Conservation (phyloP, 2,329 filamentous ascomycete genomes). For the Cytospora piceae region DNA sequence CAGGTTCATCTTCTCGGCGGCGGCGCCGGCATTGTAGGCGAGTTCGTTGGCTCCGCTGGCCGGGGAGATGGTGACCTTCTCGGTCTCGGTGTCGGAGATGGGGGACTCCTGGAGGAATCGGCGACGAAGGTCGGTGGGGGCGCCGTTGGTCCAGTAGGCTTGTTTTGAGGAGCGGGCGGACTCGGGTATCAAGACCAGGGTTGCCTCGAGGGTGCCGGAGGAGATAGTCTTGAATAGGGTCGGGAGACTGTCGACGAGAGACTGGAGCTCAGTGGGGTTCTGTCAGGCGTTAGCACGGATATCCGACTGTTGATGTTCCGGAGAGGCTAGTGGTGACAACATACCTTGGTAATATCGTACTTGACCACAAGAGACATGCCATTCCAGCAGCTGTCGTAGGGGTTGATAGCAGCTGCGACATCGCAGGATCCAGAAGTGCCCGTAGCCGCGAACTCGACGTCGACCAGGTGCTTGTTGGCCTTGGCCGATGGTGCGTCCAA, state of each 20-base stretch:
- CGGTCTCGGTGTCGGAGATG: conserved; percentile 39
- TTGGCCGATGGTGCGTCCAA: conserved; percentile 48
- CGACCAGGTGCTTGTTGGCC: conserved; percentile 48
- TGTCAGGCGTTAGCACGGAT: conserved; percentile 37
- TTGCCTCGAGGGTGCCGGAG: conserved; percentile 58
- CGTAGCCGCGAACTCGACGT: conserved; percentile 46
- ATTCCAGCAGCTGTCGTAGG: conserved; percentile 50
- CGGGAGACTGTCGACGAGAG: conserved; percentile 49
- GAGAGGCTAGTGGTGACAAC: neutral
- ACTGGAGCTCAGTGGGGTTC: conserved; percentile 47
- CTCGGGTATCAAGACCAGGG: conserved; percentile 58
- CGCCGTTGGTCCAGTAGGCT: conserved; percentile 46
- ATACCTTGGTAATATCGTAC: conserved; percentile 51
- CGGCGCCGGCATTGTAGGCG: conserved; percentile 38
- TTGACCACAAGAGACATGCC: conserved; percentile 47
- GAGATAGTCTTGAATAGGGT: conserved; percentile 51
- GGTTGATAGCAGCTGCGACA: conserved; percentile 46
- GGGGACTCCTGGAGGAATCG: conserved; percentile 52
- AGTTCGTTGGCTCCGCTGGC: conserved; percentile 27
- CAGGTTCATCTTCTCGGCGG: conserved; percentile 55
- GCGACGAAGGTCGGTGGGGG: conserved; percentile 49
- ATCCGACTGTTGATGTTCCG: neutral
- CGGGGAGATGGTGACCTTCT: conserved; percentile 32
- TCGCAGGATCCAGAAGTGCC: conserved; percentile 46
- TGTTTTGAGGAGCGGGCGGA: conserved; percentile 44